These are phyloP conservation scores for Globisporangium takayamanum DNA, from an alignment of 352 stramenopile species.

Conservation along the genomic window DNA sequence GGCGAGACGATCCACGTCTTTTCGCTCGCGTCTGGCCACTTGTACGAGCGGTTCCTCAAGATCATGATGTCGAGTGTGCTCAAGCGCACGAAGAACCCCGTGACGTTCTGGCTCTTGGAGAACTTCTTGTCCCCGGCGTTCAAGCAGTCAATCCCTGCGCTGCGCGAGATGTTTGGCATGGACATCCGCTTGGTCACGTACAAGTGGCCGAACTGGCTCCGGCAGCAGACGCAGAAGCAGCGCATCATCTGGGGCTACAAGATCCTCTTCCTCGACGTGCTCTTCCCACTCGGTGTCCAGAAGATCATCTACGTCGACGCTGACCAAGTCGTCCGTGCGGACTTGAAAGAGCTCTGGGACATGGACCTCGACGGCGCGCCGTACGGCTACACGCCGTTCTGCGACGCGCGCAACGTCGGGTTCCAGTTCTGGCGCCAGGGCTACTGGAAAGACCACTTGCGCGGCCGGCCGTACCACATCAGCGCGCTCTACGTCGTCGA, in stretches of 20 bases:
- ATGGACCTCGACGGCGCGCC: slow-evolving; percentile 95
- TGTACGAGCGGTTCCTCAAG: slow-evolving; percentile 99
- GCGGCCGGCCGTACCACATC: slow-evolving; percentile 98
- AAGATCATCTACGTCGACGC: slow-evolving; percentile 99
- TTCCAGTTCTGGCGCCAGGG: slow-evolving; percentile 98
- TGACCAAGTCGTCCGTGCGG: slow-evolving; percentile 97
- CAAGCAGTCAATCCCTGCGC: slow-evolving; percentile 90
- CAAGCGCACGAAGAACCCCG: slow-evolving; percentile 93
- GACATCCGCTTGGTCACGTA: slow-evolving; percentile 99
- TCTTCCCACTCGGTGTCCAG: slow-evolving; percentile 98
- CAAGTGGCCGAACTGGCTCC: slow-evolving; percentile 99
- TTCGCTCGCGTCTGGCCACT: slow-evolving; percentile 93
- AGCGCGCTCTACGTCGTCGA: slow-evolving; percentile 99
- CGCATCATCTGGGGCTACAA: slow-evolving; percentile 99
- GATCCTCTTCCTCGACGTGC: slow-evolving; percentile 99
- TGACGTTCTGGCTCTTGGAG: slow-evolving; percentile 99
- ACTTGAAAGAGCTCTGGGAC: slow-evolving; percentile 98
- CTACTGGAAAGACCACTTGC: slow-evolving; percentile 98
- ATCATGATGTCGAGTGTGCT: slow-evolving; percentile 99
- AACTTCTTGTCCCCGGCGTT: slow-evolving; percentile 98
- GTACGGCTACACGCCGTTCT: slow-evolving; percentile 99
- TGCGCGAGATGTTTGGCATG: slow-evolving; percentile 93
- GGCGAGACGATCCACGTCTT: slow-evolving; percentile 98
- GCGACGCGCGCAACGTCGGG: slow-evolving; percentile 94
- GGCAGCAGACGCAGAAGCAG: slow-evolving; percentile 98